Evolutionary conservation across 352 stramenopile genomes (phyloP), one percentile per base, ranked within the genome.

Genomic region (Phytophthora pinifolia): DNA sequence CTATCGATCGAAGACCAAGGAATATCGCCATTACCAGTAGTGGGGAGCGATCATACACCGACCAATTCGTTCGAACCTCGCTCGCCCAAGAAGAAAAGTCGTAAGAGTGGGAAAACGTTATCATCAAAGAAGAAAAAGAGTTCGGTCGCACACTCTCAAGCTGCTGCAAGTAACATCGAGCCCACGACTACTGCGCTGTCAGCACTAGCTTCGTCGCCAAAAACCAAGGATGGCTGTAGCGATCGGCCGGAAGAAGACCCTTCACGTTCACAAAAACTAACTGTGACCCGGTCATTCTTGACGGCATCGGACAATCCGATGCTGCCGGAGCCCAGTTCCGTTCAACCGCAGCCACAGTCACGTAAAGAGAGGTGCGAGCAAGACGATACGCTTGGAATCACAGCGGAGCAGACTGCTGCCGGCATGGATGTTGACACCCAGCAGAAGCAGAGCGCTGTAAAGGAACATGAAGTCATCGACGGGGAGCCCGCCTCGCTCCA

Each of bases 261-360:
- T 52, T 51, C 55, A 46, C 36, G 5, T 13, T 12, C 49, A 13
- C 38, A 51, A 12, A 49, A 65, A 3, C 59, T 58, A 62, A 20
- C 37, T 20, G 1, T 61, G 6, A 62, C 51, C 3, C 51, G 45
- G 9, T 48, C 38, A 14, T 66, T 62, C 38, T 53, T 66, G 38
- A 45, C 47, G 37, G 53, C 58, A 8, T 66, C 58, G 22, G 41
- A 48, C 14, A 60, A 48, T 9, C 0, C 59, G 14, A 13, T 49
- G 15, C 37, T 53, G 10, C 6, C 34, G 8, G 44, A 66, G 13
- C 25, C 25, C 9, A n/a, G 10, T 33, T 33, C 27, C 35, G 39
- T 14, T 47, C 56, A 36, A 30, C 6, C 31, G 36, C 15, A 49
- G 14, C 7, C 36, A 39, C 15, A 46, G 14, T 9, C 36, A 39